A percentile compares a stretch with the other conserved stretches of the same genome.
Conservation (phyloP, 352 stramenopile genomes). For the Phytophthora hybrid region DNA sequence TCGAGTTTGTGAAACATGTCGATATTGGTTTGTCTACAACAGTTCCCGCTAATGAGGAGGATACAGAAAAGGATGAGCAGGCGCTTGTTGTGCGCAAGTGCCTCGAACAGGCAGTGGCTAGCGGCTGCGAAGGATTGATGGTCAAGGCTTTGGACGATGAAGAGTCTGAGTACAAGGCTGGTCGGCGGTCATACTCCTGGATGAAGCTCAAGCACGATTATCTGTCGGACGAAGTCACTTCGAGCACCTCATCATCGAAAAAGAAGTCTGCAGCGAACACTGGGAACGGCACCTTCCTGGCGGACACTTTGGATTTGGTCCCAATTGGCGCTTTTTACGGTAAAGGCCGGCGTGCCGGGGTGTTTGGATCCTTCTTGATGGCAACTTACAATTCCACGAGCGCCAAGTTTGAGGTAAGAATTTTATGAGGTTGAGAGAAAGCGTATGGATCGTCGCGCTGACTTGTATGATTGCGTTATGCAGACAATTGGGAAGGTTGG, state of each 20-base stretch:
- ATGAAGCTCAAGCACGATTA: slow-evolving; percentile 91
- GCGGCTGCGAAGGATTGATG: slow-evolving; percentile 86
- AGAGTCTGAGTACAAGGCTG: slow-evolving; percentile 69
- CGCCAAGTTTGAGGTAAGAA: slow-evolving; percentile 94
- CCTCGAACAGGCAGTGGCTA: slow-evolving; percentile 58
- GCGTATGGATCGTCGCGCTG: not conserved
- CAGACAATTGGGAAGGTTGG: slow-evolving; percentile 93
- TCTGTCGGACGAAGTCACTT: slow-evolving; percentile 38
- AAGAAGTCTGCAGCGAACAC: slow-evolving; percentile 7
- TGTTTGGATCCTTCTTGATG: slow-evolving; percentile 98
- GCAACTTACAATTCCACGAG: slow-evolving; percentile 95
- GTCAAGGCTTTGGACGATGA: slow-evolving; percentile 68
- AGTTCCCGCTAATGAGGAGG: not conserved
- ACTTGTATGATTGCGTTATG: slow-evolving; percentile 12
- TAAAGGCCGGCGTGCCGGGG: slow-evolving; percentile 93
- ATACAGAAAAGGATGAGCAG: slow-evolving; percentile 2
- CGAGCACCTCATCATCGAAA: slow-evolving; percentile 9
- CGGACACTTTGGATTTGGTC: slow-evolving; percentile 97
- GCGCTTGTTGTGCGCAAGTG: slow-evolving; percentile 38
- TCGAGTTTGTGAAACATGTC: slow-evolving; percentile 73
- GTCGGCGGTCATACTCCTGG: slow-evolving; percentile 79
- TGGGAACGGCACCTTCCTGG: slow-evolving; percentile 67
- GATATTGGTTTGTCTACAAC: slow-evolving; percentile 48
- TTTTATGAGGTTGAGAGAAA: not conserved
- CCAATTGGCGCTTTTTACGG: slow-evolving; percentile 98